These are phyloP conservation scores for Talaromyces piceae DNA, from an alignment of 2,329 filamentous ascomycete species.

Conservation along the genomic window DNA sequence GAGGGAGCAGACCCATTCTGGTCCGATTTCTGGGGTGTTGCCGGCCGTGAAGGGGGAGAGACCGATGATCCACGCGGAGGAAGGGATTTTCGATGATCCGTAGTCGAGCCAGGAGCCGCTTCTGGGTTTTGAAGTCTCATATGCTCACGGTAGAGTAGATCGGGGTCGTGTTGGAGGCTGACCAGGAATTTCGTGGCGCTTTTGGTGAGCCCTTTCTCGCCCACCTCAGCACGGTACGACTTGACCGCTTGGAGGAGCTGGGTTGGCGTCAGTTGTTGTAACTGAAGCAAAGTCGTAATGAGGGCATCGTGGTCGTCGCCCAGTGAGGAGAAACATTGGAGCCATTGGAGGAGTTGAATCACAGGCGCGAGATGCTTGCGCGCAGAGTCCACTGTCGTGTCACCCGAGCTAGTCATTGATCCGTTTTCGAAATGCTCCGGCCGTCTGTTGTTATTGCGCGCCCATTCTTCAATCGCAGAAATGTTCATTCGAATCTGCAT, in stretches of 20 bases:
- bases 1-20: neutral
- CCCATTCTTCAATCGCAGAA: conserved; percentile 92
- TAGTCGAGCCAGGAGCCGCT: neutral
- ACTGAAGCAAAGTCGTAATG: conserved; percentile 78
- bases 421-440: conserved; percentile 94
- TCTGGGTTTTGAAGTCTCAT: conserved; percentile 22
- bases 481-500: conserved; percentile 99
- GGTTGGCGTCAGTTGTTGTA: conserved; percentile 74
- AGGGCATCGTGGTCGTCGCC: conserved; percentile 85
- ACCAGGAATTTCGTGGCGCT: conserved; percentile 79
- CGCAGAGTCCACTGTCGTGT: conserved; percentile 77
- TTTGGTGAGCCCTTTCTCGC: conserved; percentile 85
- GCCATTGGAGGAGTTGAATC: conserved; percentile 91
- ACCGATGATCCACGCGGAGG: neutral
- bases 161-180: conserved; percentile 68
- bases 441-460: conserved; percentile 81
- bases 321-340: conserved; percentile 94
- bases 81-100: neutral
- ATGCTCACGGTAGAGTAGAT: conserved; percentile 43
- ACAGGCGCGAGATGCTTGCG: conserved; percentile 79
- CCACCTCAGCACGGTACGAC: conserved; percentile 89
- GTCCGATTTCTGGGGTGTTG: neutral
- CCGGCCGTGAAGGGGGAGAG: neutral
- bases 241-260: conserved; percentile 88
- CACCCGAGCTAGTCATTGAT: conserved; percentile 74